Evolutionary conservation across 768 basidiomycete genomes (phyloP), one percentile per base, ranked within the genome.

Genomic region (Suillus weaverae): DNA sequence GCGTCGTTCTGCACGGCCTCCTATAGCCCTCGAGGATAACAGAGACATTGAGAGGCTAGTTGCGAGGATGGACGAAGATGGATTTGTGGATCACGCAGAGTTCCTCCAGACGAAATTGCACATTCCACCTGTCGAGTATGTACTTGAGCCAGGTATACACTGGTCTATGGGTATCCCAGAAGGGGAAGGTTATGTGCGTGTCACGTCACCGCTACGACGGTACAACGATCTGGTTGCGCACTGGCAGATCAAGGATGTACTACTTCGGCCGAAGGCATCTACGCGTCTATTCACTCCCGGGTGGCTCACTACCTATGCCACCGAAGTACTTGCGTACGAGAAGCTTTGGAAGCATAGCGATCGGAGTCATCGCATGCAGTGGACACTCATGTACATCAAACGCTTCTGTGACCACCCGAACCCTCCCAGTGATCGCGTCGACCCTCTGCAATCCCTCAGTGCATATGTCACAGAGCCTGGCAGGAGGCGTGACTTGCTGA

Each of bases 221-320:
- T 97, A 87, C 75, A 76, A 78, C 41, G 97, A 99, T 75, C 74
- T 97, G 63, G 74, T 95, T 14, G 78, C 80, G 11, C 97, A 99
- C 77, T 99, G 95, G 94, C 96, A 99, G 74, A 86, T 99, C 76
- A 96, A 97, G 72, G 80, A 88, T 59, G 85, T 84, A 6, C 76
- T 99, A 13, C 77, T 90, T 8, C 76, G 74, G 14, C 73, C 72
- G 8, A 68, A 64, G 43, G 75, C 80, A 6, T 64, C 63, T 54
- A 70, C 73, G 2, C 78, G 82, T 4, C 74, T 81, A 4, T 88
- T 91, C 70, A 78, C 79, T 36, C 56, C 69, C 3, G 76, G 79
- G 36, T 83, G 82, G 74, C 69, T 93, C 70, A 72, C 77, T 70
- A 73, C 71, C 13, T 79, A 85, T 62, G 80, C 76, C 10, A 68